phyloP scores from a whole-genome alignment of 176 grass and related monocot genomes.

The Triticum timopheevii region DNA sequence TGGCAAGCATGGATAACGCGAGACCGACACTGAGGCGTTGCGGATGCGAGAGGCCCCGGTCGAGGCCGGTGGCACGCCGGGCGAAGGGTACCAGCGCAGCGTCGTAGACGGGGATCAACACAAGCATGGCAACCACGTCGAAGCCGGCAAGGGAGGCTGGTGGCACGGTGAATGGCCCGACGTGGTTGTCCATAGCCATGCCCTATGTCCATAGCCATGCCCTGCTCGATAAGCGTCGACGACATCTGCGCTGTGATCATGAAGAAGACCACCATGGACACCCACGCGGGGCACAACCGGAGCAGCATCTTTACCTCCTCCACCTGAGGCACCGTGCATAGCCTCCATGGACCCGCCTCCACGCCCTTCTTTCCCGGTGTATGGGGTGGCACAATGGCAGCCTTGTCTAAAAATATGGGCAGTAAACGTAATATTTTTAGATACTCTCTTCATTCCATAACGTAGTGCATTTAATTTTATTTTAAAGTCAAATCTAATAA shows the following conservation, averaged over 20 bases:
- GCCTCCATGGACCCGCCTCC: conserved; percentile 22
- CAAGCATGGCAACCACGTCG: conserved; percentile 10
- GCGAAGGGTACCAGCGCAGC: conserved; percentile 21
- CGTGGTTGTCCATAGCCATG: too few species aligned
- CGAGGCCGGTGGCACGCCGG: conserved; percentile 30
- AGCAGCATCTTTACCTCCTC: conserved; percentile 45
- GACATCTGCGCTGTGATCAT: conserved; percentile 32
- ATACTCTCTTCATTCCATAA: too few species aligned
- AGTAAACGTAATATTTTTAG: too few species aligned
- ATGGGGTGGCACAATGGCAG: conserved; percentile 32
- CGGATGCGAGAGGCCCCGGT: conserved; percentile 40
- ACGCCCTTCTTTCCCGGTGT: neutral
- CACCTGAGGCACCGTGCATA: conserved; percentile 26
- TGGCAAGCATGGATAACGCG: conserved; percentile 22
- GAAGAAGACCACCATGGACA: conserved; percentile 30
- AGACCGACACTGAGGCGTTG: conserved; percentile 47
- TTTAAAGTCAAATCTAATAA: neutral
- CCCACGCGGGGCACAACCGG: conserved; percentile 25
- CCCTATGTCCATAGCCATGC: too few species aligned
- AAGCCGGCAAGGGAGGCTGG: conserved; percentile 38
- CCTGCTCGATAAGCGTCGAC: too few species aligned
- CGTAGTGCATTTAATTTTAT: neutral
- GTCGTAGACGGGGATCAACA: conserved; percentile 37
- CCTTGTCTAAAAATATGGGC: conserved; percentile 45
- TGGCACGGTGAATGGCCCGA: too few species aligned